Evolutionary conservation across 2,329 filamentous ascomycete genomes (phyloP), one percentile per base, ranked within the genome.

Genomic region (Clonostachys chloroleuca): DNA sequence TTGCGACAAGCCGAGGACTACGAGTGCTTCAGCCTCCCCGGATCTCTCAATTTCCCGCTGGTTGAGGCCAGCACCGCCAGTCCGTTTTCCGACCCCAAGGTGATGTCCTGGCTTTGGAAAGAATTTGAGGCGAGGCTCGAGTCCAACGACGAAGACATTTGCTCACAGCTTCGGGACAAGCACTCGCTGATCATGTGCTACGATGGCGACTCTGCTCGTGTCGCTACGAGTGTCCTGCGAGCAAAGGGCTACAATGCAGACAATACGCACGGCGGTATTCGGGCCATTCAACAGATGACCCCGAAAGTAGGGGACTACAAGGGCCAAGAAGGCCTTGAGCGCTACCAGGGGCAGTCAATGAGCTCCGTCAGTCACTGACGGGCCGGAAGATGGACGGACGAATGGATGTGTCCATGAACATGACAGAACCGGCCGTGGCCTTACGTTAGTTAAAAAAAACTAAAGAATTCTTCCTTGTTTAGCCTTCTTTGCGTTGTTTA

Each of bases 211-310:
- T 75, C 70, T 33, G 67, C 77, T 5, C 67, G 78, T 1, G 68
- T 81, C 6, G 78, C 76, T 4, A 74, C 74, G 3, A 79, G 75
- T 46, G 68, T 81, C 4, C 56, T 81, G 43, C 65, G 77, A 6
- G 75, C 73, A 0, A 76, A 74, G 51, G 75, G 72, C 0, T 61
- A 70, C 20, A 64, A 68, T 47, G 73, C 74, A 1, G 68, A 72
- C 40, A 76, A 70, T 52, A 53, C 79, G 18, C 59, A 64, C 18
- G 74, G 72, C 9, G 76, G 75, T 0, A 58, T 59, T 30, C 24
- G 43, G 6, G 54, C 50, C 36, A 39, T 39, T n/a, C 36, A 39
- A n/a, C 12, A 18, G 14, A 18, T 39, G 7, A n/a, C 14, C 14
- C 17, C 36, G 36, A n/a, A n/a, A 10, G 7, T 39, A 12, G 36